Evolutionary conservation across 768 basidiomycete genomes (phyloP), one percentile per base, ranked within the genome.

Genomic region (Cantharellus anzutake): DNA sequence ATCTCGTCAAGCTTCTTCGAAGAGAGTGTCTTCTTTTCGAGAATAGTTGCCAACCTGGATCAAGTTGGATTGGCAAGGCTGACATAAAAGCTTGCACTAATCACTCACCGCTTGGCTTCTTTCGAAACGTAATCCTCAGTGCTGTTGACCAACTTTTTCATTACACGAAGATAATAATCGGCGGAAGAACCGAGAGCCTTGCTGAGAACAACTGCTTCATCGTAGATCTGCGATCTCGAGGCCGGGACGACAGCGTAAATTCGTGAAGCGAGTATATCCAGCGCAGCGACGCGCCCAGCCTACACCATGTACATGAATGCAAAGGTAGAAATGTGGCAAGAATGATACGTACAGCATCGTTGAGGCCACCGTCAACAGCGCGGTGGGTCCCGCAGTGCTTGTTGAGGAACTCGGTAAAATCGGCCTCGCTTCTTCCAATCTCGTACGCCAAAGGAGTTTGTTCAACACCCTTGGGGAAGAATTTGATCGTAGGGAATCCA

Each of bases 401-500:
- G 68, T 92, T 93, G 62, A 98, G 74, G 75, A 78, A 94, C 5
- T 71, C 69, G 58, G 87, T 79, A 64, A 98, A 82, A 40, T 80
- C 90, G 16, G 75, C 76, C 67, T 91, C 88, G 1, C 76, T 73
- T 60, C 94, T 79, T 42, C 75, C 80, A 34, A 79, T 80, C 5
- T 80, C 74, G 69, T 97, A 99, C 38, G 71, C 73, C 56, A 82
- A 73, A 5, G 80, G 77, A 61, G 78, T 76, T 66, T 80, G 81
- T 65, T 75, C 74, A 64, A 60, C 60, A 48, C 70, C 71, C 59
- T 82, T 83, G 63, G 86, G 77, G 81, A 91, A 96, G 76, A 93
- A 93, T 70, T 90, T 93, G 75, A 99, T 80, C 20, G 93, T 98
- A 0, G 96, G 96, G 80, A 81, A 99, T 61, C 83, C 80, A 20